Base-by-base conservation (phyloP, 768 basidiomycete genomes). In the Filobasidium floriforme region DNA sequence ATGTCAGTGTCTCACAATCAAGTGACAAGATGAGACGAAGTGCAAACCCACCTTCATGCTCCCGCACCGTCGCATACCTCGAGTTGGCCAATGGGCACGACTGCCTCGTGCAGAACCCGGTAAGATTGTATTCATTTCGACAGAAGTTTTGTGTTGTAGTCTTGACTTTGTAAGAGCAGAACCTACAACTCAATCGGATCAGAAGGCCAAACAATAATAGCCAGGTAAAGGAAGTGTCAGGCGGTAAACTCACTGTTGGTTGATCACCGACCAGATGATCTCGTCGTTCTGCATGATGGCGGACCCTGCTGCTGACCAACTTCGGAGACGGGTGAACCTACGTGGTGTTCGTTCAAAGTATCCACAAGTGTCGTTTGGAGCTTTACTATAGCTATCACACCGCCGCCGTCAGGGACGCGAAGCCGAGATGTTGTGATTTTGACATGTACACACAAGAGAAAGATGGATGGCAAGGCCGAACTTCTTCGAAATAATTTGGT, bases 81-180 rank as follows among this genome's bases (percentile, higher is more conserved):
- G 93, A 93, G 76, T 98, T 98, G 5, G 96, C 96, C n/a, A 99
- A 81, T 0, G 96, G 96, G 81, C 96, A 98, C 59, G 92, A 92
- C 74, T 93, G 91, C 64, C 93, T 82, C 75, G 86, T 90, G 80
- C 96, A 99, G 71, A 98, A 83, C 24, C 96, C 96, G 12, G 93
- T 93, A 29, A 97, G 88, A 79, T 99, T 99, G 82, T 96, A 97
- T 81, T 96, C 92, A 79, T 99, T 99, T 62, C 93, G 83, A 80
- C 96, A 98, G 81, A 99, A 98, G 77, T 96, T 97, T 80, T 98
- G 94, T 1, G 92, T 96, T 1, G 86, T 82, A 0, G 94, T 94
- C 94, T 94, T 98, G 83, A 99, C 93, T 89, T 97, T 98, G 80
- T 94, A 99, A 0, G 94, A 96, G 82, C 96, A 99, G 79, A 97